Base-by-base conservation (phyloP, 2,329 filamentous ascomycete species). In the Tolypocladium tundrense region DNA sequence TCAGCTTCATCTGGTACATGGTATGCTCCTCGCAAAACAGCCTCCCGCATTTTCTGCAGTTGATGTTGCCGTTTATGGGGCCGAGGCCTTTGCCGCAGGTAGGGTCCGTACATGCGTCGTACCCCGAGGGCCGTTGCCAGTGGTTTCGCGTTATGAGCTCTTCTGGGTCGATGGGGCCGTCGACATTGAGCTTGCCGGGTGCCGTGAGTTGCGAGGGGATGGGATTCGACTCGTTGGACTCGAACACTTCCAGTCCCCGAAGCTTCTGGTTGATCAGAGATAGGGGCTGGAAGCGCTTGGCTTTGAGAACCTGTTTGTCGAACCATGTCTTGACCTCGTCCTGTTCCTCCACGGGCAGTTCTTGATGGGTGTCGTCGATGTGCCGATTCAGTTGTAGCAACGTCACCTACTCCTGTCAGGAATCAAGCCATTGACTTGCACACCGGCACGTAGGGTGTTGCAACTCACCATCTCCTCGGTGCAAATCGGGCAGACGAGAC, bases 1-100 rank as follows among this genome's bases (percentile, higher is more conserved):
- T 96, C 13, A 99, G 79, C 77, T 95, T 97, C 89, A 97, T 97
- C 76, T 99, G 93, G 69, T 97, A 99, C 92, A 99, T 96, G 56
- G 94, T 97, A 71, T 99, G 94, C 65, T 93, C 90, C 68, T 97
- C 94, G 72, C 94, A 99, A 70, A 97, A 99, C 45, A 99, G 76
- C 65, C 88, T 87, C 8, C 94, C 94, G 67, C 94, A 99, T 62
- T 92, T 91, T 62, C 94, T 83, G 72, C 94, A 99, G 71, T 99
- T 97, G 66, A 99, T 86, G 66, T 82, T 91, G 21, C 91, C 91
- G 66, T 88, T 92, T 8, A 88, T 81, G 3, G 88, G 81, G 0
- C 91, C 91, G 6, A 99, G 76, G 33, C 86, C 82, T 71, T 88
- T 90, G 37, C 86, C 90, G 66, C 94, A 99, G 24, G 87, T 79